A percentile compares a stretch with the other conserved stretches of the same genome.
phyloP scores from a whole-genome alignment of 2,329 filamentous ascomycete species.

The Cordyceps cicadae region DNA sequence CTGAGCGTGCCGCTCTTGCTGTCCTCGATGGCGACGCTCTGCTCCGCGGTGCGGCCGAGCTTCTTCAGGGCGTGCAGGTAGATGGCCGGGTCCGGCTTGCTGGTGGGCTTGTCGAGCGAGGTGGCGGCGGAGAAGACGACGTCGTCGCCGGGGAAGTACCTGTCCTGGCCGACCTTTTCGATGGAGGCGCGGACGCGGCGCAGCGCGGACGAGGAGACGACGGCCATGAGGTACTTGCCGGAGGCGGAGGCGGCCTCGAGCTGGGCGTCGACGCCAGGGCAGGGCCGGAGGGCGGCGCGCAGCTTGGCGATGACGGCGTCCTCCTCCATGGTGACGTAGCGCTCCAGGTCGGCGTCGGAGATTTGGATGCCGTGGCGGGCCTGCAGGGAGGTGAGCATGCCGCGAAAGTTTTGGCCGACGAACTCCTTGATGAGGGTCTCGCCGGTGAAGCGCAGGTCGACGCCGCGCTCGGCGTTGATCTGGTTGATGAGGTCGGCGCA shows the following conservation, averaged over 20 bases:
- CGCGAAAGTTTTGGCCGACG: constrained; percentile 89
- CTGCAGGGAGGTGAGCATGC: constrained; percentile 75
- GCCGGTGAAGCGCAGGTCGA: constrained; percentile 65
- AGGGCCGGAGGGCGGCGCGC: constrained; percentile 56
- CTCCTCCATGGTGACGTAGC: constrained; percentile 69
- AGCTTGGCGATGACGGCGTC: constrained; percentile 78
- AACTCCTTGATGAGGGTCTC: constrained; percentile 75
- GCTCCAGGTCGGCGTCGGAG: constrained; percentile 57
- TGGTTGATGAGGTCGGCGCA: constrained; percentile 85
- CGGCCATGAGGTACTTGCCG: constrained; percentile 63
- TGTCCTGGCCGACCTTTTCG: constrained; percentile 68
- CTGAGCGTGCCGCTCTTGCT: constrained; percentile 77
- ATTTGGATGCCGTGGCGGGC: constrained; percentile 68
- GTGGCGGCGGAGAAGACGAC: constrained; percentile 76
- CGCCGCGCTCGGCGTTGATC: constrained; percentile 60
- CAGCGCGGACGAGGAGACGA: constrained; percentile 74
- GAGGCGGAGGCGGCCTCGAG: constrained; percentile 54
- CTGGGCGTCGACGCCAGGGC: constrained; percentile 58
- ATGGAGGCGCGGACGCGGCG: constrained; percentile 70
- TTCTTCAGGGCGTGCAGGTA: constrained; percentile 71
- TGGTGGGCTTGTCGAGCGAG: constrained; percentile 68
- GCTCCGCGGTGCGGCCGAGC: constrained; percentile 60
- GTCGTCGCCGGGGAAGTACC: constrained; percentile 68
- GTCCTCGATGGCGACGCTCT: constrained; percentile 80
- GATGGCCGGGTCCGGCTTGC: constrained; percentile 85